These are phyloP conservation scores for Cryptomeria japonica DNA, from an alignment of 75 land plant genomes.

Conservation along the genomic window DNA sequence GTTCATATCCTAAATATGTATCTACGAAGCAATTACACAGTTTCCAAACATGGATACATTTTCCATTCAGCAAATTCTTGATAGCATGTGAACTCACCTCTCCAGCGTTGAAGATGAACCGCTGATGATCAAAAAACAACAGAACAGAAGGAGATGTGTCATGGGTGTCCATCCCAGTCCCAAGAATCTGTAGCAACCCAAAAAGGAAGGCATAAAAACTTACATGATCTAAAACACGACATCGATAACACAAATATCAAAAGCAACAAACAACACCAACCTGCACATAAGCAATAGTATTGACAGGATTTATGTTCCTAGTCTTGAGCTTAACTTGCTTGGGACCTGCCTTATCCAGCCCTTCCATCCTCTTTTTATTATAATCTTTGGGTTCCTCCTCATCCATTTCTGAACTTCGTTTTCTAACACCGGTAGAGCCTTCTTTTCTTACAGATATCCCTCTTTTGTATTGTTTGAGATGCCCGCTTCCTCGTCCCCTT, in stretches of 20 bases:
- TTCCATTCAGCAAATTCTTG: not conserved
- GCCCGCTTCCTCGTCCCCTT: not conserved
- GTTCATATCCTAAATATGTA: not conserved
- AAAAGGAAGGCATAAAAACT: not conserved
- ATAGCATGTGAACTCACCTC: slow-evolving; percentile 58
- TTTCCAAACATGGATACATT: not conserved
- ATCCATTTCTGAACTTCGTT: not conserved
- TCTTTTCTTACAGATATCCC: not conserved
- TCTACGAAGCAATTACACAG: not conserved
- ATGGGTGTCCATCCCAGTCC: slow-evolving; percentile 98
- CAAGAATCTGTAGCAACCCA: slow-evolving; percentile 64
- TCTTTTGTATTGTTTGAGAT: not conserved
- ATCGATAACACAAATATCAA: not conserved
- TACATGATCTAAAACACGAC: not conserved
- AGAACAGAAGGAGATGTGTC: slow-evolving; percentile 93
- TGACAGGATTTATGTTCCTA: slow-evolving; percentile 58
- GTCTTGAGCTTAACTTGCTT: slow-evolving; percentile 59
- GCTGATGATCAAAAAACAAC: slow-evolving; percentile 91
- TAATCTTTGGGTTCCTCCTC: slow-evolving; percentile 24
- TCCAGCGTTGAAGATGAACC: slow-evolving; percentile 96
- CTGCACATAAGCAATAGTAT: slow-evolving; percentile 73
- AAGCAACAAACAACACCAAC: slow-evolving; percentile 19
- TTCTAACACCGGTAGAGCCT: not conserved
- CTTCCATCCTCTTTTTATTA: slow-evolving; percentile 69
- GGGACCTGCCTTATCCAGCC: slow-evolving; percentile 45